Percentiles rank a stretch among this genome's conserved stretches.
These are phyloP conservation scores for Vigna unguiculata DNA, from an alignment of 306 rosid genomes.

Conservation along the genomic window DNA sequence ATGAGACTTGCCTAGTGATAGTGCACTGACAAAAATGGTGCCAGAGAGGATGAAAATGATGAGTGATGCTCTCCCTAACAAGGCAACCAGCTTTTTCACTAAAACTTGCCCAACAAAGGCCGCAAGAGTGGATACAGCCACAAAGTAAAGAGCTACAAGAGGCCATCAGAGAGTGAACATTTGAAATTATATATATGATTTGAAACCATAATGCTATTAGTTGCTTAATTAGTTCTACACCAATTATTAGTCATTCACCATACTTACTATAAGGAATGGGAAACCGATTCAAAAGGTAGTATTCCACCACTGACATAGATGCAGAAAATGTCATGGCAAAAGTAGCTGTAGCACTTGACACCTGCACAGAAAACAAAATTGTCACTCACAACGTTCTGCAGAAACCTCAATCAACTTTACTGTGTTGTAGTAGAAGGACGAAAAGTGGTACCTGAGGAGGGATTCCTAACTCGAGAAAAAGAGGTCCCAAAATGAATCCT, in stretches of 20 bases:
- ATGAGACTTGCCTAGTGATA: constrained; percentile 46
- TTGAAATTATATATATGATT: neutral
- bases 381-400: neutral
- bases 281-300: constrained; percentile 72
- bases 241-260: neutral
- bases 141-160: constrained; percentile 67
- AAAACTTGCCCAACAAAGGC: constrained; percentile 67
- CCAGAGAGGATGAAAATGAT: constrained; percentile 68
- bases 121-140: constrained; percentile 58
- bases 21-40: constrained; percentile 66
- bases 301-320: constrained; percentile 78
- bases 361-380: constrained; percentile 40
- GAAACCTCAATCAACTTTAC: neutral
- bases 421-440: neutral
- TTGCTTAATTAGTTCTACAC: neutral
- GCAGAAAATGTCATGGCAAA: constrained; percentile 77
- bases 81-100: constrained; percentile 56
- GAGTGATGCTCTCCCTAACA: constrained; percentile 67
- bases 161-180: constrained; percentile 15
- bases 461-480: constrained; percentile 69
- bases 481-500: constrained; percentile 81
- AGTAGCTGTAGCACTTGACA: constrained; percentile 78
- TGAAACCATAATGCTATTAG: neutral
- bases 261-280: constrained; percentile 67
- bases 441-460: constrained; percentile 67